Evolutionary conservation across 176 grass and related monocot species (phyloP).

Genomic region (Areca catechu): DNA sequence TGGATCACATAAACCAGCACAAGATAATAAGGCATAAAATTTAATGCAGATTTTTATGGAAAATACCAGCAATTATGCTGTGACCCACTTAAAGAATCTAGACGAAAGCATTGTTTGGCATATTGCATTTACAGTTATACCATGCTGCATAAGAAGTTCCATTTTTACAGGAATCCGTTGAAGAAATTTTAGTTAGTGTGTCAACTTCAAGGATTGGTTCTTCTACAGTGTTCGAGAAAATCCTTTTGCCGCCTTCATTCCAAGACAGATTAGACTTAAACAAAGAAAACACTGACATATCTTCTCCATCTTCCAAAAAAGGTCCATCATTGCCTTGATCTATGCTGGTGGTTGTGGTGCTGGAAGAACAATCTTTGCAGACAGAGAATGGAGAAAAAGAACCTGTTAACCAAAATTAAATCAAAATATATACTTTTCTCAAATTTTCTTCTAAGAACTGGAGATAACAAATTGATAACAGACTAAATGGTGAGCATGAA

Average conservation of each 20-base stretch:
- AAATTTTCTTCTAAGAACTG: neutral
- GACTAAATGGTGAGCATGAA: neutral
- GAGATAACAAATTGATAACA: neutral
- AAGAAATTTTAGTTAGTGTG: neutral
- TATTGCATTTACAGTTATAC: neutral
- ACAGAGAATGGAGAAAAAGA: slow-evolving; percentile 5
- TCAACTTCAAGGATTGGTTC: neutral
- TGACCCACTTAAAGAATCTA: too few relatives aligned
- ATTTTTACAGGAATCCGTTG: neutral
- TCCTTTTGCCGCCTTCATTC: slow-evolving; percentile 1
- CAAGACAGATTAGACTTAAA: neutral
- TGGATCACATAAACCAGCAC: too few relatives aligned
- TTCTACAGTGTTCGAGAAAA: neutral
- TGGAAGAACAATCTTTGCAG: slow-evolving; percentile 5
- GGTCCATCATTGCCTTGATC: slow-evolving; percentile 2
- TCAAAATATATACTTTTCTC: neutral
- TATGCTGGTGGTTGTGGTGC: neutral
- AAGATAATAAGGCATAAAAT: too few relatives aligned
- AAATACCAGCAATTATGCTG: too few relatives aligned
- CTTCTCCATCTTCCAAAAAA: neutral
- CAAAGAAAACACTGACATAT: neutral
- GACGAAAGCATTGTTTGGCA: neutral
- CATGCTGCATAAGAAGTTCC: neutral
- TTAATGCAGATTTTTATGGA: too few relatives aligned
- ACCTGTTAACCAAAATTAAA: slow-evolving; percentile 1